These are phyloP conservation scores for Funneliformis mosseae DNA, from an alignment of 192 early-diverging fungal genomes.

Conservation along the genomic window DNA sequence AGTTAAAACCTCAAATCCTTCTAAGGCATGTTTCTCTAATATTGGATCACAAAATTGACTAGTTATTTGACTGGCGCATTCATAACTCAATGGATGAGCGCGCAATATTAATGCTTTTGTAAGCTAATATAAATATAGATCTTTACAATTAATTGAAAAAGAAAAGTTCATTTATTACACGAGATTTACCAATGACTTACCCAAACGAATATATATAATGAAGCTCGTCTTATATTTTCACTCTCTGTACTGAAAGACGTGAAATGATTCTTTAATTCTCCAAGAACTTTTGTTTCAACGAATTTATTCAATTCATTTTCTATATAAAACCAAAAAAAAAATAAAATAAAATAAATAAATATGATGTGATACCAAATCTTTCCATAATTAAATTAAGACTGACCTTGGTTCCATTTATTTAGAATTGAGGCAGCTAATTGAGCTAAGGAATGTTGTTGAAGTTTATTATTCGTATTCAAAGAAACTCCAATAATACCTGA, in stretches of 20 bases:
- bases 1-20: conserved; percentile 74
- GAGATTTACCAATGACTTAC: conserved; percentile 6
- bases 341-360: not conserved
- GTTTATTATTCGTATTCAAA: conserved; percentile 42
- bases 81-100: conserved; percentile 54
- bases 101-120: conserved; percentile 67
- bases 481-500: conserved; percentile 45
- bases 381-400: conserved; percentile 25
- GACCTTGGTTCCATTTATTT: conserved; percentile 63
- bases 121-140: conserved; percentile 47
- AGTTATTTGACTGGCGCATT: conserved; percentile 57
- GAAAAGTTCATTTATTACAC: not conserved
- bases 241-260: not conserved
- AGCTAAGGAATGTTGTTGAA: conserved; percentile 55
- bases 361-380: not conserved
- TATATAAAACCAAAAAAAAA: conserved; percentile 13
- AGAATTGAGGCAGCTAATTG: conserved; percentile 62
- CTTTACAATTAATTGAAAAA: not conserved
- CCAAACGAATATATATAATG: conserved; percentile 35
- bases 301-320: conserved; percentile 38
- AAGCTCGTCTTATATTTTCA: not conserved
- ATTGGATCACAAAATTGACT: conserved; percentile 48
- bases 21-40: conserved; percentile 56
- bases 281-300: conserved; percentile 31
- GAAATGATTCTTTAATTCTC: conserved; percentile 10